Evolutionary conservation across 495 filamentous ascomycete species (phyloP).

Genomic region (Xylaria nigripes): DNA sequence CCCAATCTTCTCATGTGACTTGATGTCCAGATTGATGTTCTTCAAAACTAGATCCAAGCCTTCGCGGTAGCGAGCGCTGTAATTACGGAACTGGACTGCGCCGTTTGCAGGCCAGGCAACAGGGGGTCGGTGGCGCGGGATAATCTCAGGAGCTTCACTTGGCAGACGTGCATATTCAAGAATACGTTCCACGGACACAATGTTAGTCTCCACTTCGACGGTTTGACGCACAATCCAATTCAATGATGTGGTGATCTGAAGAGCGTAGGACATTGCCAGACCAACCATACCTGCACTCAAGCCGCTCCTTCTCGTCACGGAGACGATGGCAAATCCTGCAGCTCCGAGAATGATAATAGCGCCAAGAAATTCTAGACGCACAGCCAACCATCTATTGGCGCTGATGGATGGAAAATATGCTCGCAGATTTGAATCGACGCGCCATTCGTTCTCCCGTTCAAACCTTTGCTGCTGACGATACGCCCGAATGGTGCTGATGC

Average conservation of each 20-base stretch:
- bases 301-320: slow-evolving; percentile 61
- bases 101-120: slow-evolving; percentile 90
- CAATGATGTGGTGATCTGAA: slow-evolving; percentile 95
- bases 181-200: slow-evolving; percentile 95
- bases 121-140: slow-evolving; percentile 76
- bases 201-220: slow-evolving; percentile 98
- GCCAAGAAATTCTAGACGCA: slow-evolving; percentile 92
- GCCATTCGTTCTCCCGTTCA: slow-evolving; percentile 91
- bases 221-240: slow-evolving; percentile 99
- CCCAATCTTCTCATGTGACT: slow-evolving; percentile 94
- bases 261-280: slow-evolving; percentile 90
- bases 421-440: slow-evolving; percentile 88
- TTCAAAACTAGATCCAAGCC: slow-evolving; percentile 89
- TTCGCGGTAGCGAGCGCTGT: slow-evolving; percentile 84
- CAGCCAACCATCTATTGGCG: slow-evolving; percentile 93
- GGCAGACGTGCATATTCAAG: slow-evolving; percentile 92
- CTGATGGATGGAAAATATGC: slow-evolving; percentile 96
- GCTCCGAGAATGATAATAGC: slow-evolving; percentile 87
- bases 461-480: slow-evolving; percentile 86
- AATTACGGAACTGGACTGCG: slow-evolving; percentile 84
- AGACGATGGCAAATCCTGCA: slow-evolving; percentile 73
- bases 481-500: slow-evolving; percentile 94
- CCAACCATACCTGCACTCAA: slow-evolving; percentile 77
- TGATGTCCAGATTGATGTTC: slow-evolving; percentile 83
- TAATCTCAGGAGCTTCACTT: slow-evolving; percentile 91